Evolutionary conservation across 495 filamentous ascomycete genomes (phyloP), one percentile per base, ranked within the genome.

Genomic region (Neurospora tetraspora): DNA sequence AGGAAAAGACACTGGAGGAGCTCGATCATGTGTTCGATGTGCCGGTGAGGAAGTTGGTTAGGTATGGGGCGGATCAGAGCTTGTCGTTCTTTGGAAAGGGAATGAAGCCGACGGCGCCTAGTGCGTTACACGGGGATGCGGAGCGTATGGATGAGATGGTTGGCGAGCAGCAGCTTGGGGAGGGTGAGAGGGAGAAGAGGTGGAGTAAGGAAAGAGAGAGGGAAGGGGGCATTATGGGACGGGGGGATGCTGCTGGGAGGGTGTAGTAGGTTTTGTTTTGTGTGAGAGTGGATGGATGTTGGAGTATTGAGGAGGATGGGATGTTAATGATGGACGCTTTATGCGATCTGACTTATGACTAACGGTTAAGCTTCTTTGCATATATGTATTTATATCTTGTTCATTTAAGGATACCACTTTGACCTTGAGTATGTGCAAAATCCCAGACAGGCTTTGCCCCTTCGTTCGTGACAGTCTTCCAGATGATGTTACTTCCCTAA

Each of bases 1-100:
- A 94, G 81, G 91, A 92, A 77, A 88, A 89, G 69, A 94, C 92
- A 27, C 85, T 95, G 1, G 90, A 93, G 78, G 90, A 92, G 74
- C 79, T 89, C 31, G 88, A 89, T 73, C 81, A 80, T 71, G 88
- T 89, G 20, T 90, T 89, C 47, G 73, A 75, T 20, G 74, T 75
- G 27, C 42, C 69, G 5, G 18, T 71, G 31, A 38, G 18, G 6
- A 27, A 42, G 39, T n/a, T 37, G 53, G 40, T 74, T 5, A 40
- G 12, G 40, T 74, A 71, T 37, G 69, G 73, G 2, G 68, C 47
- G 1, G 39, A 31, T 37, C 72, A 75, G 69, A 70, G 37, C n/a
- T 14, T 37, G 59, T 72, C n/a, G n/a, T 71, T 71, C 53, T 9
- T 61, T 61, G 53, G 53, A 5, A 61, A 61, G 27, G 53, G 53